Conservation (phyloP, 2,329 filamentous ascomycete genomes). For the Penicillium decumbens region DNA sequence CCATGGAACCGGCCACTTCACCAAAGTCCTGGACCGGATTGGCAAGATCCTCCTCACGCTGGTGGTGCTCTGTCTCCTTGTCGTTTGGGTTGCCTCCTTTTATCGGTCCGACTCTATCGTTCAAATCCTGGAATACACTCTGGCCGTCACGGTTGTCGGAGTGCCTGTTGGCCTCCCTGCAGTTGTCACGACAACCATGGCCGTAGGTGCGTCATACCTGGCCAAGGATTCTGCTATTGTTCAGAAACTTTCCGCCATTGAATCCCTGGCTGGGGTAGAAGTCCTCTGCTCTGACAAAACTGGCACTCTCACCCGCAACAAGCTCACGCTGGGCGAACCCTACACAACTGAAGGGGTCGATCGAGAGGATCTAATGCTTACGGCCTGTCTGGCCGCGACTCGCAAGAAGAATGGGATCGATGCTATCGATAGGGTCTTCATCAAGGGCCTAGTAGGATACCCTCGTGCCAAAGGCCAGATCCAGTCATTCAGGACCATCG, state of each 20-base stretch:
- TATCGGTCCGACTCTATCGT: conserved; percentile 81
- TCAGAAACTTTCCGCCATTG: conserved; percentile 86
- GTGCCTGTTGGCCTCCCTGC: conserved; percentile 89
- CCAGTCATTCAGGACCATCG: conserved; percentile 75
- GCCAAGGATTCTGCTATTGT: conserved; percentile 92
- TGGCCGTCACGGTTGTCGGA: conserved; percentile 86
- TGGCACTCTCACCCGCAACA: conserved; percentile 90
- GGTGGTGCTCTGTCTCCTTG: conserved; percentile 71
- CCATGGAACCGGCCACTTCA: conserved; percentile 76
- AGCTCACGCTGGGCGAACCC: conserved; percentile 79
- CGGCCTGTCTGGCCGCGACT: conserved; percentile 81
- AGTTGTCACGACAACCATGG: conserved; percentile 92
- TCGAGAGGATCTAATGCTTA: conserved; percentile 84
- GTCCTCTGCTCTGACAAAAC: conserved; percentile 95
- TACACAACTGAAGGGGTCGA: conserved; percentile 79
- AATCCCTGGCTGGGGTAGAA: conserved; percentile 86
- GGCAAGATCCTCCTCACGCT: conserved; percentile 74
- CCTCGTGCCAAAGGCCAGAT: conserved; percentile 75
- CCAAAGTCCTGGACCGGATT: conserved; percentile 82
- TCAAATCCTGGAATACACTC: conserved; percentile 73
- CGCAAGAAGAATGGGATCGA: conserved; percentile 96
- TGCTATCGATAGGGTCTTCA: conserved; percentile 90
- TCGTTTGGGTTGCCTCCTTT: conserved; percentile 83
- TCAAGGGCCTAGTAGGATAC: conserved; percentile 78
- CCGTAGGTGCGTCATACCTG: conserved; percentile 84